Evolutionary conservation across 148 eudicot species (phyloP), one percentile per base, ranked within the genome.

Genomic region (Chenopodium suecicum): DNA sequence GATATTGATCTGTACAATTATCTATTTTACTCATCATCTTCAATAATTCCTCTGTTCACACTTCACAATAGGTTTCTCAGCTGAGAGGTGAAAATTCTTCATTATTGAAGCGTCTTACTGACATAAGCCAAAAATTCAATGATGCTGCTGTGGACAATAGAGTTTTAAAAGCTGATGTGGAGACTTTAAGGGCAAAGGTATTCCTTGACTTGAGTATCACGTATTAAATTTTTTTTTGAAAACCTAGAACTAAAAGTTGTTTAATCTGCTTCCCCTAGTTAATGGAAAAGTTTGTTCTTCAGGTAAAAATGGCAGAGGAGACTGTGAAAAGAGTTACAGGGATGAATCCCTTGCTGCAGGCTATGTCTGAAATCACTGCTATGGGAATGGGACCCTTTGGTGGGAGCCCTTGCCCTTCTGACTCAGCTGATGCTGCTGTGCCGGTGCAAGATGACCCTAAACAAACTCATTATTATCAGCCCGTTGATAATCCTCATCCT

Each of bases 301-400:
- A 96, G 99, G 99, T 96, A 65, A 96, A 96, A 87, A 94, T 94
- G 98, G 99, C 99, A 5, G 99, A 96, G 86, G 99, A 94, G 84
- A 90, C 93, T 7, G 99, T 96, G 16, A 96, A 96, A 82, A 86
- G 98, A 84, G 91, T 90, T 5, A 96, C 99, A 4, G 98, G 98
- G 58, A 87, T 94, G 88, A 91, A 90, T 81, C 92, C 98, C 7
- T 79, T 94, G 72, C 86, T 92, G 75, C 99, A 92, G 84, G 90
- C 95, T 25, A 89, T 94, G 95, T 90, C 99, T 11, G 97, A 96
- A 79, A 88, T 94, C 63, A 86, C 99, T 73, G 86, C 93, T 81
- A 82, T 89, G 85, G 88, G 88, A 66, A 83, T 89, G 91, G 86
- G 89, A 86, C 71, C 91, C 74, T 94, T 87, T 85, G 82, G 85